A percentile compares a stretch with the other conserved stretches of the same genome.
Evolutionary conservation across 2,329 filamentous ascomycete species (phyloP).

Genomic region (Fusarium irregulare): DNA sequence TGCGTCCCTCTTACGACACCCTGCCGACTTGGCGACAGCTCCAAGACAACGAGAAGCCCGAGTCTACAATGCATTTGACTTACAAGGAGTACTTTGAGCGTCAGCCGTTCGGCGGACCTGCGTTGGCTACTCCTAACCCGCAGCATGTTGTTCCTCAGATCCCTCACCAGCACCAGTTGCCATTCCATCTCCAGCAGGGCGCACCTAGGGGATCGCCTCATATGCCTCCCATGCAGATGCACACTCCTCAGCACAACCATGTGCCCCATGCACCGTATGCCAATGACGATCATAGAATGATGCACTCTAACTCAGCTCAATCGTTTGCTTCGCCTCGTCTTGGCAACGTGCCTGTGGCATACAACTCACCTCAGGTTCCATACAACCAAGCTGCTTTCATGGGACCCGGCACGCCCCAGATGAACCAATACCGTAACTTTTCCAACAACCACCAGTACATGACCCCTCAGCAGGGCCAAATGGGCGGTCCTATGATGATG

Average conservation of each 20-base stretch:
- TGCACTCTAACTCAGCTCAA: conserved; percentile 84
- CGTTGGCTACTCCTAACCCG: conserved; percentile 75
- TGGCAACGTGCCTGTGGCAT: conserved; percentile 75
- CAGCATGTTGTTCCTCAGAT: conserved; percentile 77
- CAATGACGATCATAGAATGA: conserved; percentile 88
- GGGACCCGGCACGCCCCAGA: conserved; percentile 75
- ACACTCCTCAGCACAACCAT: conserved; percentile 77
- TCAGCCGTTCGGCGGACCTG: conserved; percentile 64
- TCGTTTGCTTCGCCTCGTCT: conserved; percentile 88
- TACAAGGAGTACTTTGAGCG: conserved; percentile 86
- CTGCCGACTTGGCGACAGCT: conserved; percentile 83
- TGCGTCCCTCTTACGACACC: conserved; percentile 86
- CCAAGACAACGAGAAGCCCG: conserved; percentile 75
- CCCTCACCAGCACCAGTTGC: conserved; percentile 85
- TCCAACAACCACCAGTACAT: conserved; percentile 78
- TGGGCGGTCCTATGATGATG: conserved; percentile 86
- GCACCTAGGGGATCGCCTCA: conserved; percentile 77
- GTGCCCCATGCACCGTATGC: conserved; percentile 74
- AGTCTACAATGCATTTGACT: conserved; percentile 72
- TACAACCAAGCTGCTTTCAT: conserved; percentile 80
- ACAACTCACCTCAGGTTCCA: conserved; percentile 76
- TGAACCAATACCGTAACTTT: conserved; percentile 76
- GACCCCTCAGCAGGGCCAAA: conserved; percentile 74
- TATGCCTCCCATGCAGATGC: conserved; percentile 81
- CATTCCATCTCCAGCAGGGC: conserved; percentile 82